Conservation (phyloP, 768 basidiomycete genomes). For the Termitomyces sp. region DNA sequence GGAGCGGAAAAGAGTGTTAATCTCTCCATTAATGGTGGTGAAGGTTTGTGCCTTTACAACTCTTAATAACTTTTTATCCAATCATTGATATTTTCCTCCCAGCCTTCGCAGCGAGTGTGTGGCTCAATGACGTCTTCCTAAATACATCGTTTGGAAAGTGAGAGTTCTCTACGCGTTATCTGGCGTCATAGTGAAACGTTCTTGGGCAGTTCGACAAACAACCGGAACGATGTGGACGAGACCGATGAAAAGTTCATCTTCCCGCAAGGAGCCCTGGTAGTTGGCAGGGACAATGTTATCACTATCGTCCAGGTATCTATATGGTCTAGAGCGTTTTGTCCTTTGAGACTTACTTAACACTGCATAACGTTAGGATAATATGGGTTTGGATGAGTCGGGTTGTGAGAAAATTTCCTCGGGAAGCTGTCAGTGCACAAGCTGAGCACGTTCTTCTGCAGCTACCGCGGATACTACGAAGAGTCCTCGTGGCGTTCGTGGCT, state of each 20-base stretch:
- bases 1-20: slow-evolving; percentile 60
- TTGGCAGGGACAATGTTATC: slow-evolving; percentile 63
- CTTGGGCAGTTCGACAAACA: slow-evolving; percentile 57
- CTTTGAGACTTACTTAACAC: neutral
- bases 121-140: slow-evolving; percentile 71
- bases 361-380: slow-evolving; percentile 54
- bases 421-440: neutral
- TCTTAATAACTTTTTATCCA: neutral
- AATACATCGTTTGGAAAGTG: slow-evolving; percentile 73
- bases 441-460: slow-evolving; percentile 16
- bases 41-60: slow-evolving; percentile 37
- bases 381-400: slow-evolving; percentile 67
- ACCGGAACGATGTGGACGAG: slow-evolving; percentile 53
- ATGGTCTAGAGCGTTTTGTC: neutral
- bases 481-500: slow-evolving; percentile 76
- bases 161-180: slow-evolving; percentile 12
- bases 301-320: slow-evolving; percentile 64
- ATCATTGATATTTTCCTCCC: neutral
- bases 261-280: slow-evolving; percentile 45
- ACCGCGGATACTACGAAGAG: slow-evolving; percentile 56
- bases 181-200: neutral
- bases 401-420: slow-evolving; percentile 23
- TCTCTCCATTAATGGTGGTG: slow-evolving; percentile 76
- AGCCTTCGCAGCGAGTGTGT: slow-evolving; percentile 82
- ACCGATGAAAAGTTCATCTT: slow-evolving; percentile 64